Evolutionary conservation across 345 rosid species (phyloP), one percentile per base, ranked within the genome.

Genomic region (Ceriops zippeliana): DNA sequence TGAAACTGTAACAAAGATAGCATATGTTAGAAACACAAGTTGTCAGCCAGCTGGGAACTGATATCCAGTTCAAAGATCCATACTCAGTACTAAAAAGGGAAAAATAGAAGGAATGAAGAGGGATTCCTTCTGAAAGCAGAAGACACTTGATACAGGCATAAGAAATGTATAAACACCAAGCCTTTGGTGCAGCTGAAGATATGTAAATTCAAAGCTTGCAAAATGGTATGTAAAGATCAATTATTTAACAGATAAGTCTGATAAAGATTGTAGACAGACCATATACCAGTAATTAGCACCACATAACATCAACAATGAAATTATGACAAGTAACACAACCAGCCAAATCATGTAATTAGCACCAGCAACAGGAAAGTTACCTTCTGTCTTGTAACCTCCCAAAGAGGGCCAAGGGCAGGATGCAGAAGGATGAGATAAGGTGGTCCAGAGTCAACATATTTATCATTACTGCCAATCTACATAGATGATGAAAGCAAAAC

Each of bases 331-430:
- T 15, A 58, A 57, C 15, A 57, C 15, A 31, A 5, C 62, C 16
- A 71, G 20, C 11, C 8, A 35, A 54, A 70, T 17, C 53, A 20
- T 10, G 37, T 63, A 52, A 54, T 21, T 26, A 63, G 26, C 61
- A 49, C 60, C 67, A 66, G 56, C 57, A 42, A 62, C 37, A n/a
- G 47, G 60, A 75, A 34, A 27, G 76, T 74, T 73, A 86, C 98
- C 85, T 90, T 93, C 79, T 89, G 95, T 77, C 90, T 80, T 53
- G 86, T 77, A 57, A 93, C 87, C 76, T 93, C 92, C 97, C 98
- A 93, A 84, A 90, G 90, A 61, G 96, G 96, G 67, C 97, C 98
- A 2, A 91, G 92, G 65, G 91, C 96, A 42, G 97, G 97, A 83
- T 91, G 98, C 67, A 93, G 79, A 83, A 91, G 83, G 74, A 93